Evolutionary conservation across 2,329 filamentous ascomycete species (phyloP).

Genomic region (Penicillium sp.): DNA sequence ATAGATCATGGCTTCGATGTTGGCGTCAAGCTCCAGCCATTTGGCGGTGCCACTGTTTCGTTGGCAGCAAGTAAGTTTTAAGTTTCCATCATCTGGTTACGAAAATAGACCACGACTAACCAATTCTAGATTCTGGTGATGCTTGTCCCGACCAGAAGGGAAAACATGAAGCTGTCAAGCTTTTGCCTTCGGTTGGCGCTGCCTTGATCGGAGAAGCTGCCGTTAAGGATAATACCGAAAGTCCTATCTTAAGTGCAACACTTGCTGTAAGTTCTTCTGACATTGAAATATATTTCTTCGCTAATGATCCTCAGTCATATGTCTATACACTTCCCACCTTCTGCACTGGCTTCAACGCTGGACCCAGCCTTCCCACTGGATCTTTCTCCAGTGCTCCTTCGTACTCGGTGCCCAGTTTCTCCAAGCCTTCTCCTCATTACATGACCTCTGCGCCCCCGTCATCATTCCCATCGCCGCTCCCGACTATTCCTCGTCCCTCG

Average conservation of each 20-base stretch:
- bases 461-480: not conserved
- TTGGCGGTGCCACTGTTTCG: not conserved
- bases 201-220: slow-evolving; percentile 1
- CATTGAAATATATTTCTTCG: not conserved
- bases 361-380: not conserved
- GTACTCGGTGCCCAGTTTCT: not conserved
- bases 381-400: slow-evolving; percentile 1
- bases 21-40: slow-evolving; percentile 3
- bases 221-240: not conserved
- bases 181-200: not conserved
- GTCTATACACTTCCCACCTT: not conserved
- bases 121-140: not conserved
- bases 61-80: not conserved
- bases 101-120: not conserved
- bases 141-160: not conserved
- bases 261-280: not conserved
- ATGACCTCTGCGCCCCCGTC: not conserved
- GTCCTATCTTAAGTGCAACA: slow-evolving; percentile 1
- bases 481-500: not conserved
- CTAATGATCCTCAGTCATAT: not conserved
- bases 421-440: not conserved
- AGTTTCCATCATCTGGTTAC: not conserved
- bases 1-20: slow-evolving; percentile 5
- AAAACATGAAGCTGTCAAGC: slow-evolving; percentile 2
- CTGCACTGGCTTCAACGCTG: slow-evolving; percentile 1